Conservation (phyloP, 495 filamentous ascomycete genomes). For the Penicillium goetzii region DNA sequence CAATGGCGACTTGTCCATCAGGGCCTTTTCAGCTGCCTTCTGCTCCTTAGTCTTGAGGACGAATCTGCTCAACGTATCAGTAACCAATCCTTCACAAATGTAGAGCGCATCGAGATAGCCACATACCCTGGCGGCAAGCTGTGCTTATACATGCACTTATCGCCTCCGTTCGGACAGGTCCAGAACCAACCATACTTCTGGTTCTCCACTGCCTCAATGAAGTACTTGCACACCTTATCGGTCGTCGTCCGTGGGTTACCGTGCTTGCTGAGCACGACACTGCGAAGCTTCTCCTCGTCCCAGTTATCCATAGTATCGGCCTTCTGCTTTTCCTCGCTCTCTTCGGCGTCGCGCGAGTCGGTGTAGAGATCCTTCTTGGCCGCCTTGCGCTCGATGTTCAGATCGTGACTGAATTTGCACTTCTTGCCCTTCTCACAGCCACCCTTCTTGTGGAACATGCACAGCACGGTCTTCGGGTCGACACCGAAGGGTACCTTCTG, state of each 20-base stretch:
- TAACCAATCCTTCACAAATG: not conserved
- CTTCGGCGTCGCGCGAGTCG: conserved; percentile 73
- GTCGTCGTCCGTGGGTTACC: conserved; percentile 95
- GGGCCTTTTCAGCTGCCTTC: conserved; percentile 91
- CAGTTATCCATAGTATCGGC: conserved; percentile 92
- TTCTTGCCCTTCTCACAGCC: conserved; percentile 96
- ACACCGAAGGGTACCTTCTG: conserved; percentile 98
- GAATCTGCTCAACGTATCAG: conserved; percentile 63
- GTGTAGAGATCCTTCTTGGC: conserved; percentile 92
- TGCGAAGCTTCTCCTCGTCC: conserved; percentile 94
- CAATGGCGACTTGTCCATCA: conserved; percentile 93
- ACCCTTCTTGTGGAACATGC: conserved; percentile 93
- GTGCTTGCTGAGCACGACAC: conserved; percentile 91
- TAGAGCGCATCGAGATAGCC: not conserved
- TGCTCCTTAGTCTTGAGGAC: conserved; percentile 98
- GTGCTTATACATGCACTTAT: conserved; percentile 99
- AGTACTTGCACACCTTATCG: conserved; percentile 99
- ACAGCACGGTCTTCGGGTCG: conserved; percentile 97
- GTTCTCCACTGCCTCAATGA: conserved; percentile 97
- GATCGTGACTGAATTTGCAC: conserved; percentile 97
- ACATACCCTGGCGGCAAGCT: conserved; percentile 88
- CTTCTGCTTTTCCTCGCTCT: conserved; percentile 78
- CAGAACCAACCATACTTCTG: conserved; percentile 99
- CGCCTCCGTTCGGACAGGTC: conserved; percentile 93
- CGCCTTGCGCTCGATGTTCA: conserved; percentile 83